These are phyloP conservation scores for Suillus tomentosus DNA, from an alignment of 768 basidiomycete genomes.

Conservation along the genomic window DNA sequence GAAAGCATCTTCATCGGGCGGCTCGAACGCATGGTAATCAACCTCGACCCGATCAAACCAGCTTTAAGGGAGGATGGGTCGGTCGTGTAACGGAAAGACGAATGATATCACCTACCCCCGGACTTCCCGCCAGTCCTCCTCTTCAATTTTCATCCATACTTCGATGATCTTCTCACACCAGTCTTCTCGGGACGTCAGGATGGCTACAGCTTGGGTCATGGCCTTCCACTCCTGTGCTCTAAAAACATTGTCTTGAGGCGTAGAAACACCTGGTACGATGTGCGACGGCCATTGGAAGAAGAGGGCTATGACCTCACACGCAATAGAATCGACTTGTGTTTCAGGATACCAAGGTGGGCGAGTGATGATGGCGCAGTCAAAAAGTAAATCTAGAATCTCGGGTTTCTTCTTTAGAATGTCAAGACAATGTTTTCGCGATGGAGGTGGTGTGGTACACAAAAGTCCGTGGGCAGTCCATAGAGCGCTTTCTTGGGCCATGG, in stretches of 20 bases:
- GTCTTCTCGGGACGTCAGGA: conserved; percentile 30
- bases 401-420: conserved; percentile 23
- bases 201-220: conserved; percentile 21
- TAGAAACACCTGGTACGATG: conserved; percentile 26
- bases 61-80: not conserved
- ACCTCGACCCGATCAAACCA: conserved; percentile 21
- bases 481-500: conserved; percentile 24
- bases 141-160: conserved; percentile 31
- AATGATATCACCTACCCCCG: conserved; percentile 17
- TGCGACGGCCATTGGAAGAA: conserved; percentile 26
- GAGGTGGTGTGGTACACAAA: conserved; percentile 16
- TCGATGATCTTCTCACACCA: conserved; percentile 29
- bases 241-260: conserved; percentile 15
- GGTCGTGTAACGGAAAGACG: not conserved
- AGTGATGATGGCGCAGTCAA: conserved; percentile 27
- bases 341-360: conserved; percentile 33
- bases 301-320: conserved; percentile 27
- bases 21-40: conserved; percentile 21
- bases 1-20: conserved; percentile 16
- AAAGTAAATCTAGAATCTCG: conserved; percentile 24
- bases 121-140: conserved; percentile 25
- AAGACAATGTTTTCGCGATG: conserved; percentile 15
- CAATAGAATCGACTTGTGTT: conserved; percentile 23
- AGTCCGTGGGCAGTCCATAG: conserved; percentile 18
- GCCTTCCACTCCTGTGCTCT: conserved; percentile 27